A percentile compares a stretch with the other conserved stretches of the same genome.
These are phyloP conservation scores for Cladosporium sphaerospermum DNA, from an alignment of 2,329 filamentous ascomycete species.

Conservation along the genomic window DNA sequence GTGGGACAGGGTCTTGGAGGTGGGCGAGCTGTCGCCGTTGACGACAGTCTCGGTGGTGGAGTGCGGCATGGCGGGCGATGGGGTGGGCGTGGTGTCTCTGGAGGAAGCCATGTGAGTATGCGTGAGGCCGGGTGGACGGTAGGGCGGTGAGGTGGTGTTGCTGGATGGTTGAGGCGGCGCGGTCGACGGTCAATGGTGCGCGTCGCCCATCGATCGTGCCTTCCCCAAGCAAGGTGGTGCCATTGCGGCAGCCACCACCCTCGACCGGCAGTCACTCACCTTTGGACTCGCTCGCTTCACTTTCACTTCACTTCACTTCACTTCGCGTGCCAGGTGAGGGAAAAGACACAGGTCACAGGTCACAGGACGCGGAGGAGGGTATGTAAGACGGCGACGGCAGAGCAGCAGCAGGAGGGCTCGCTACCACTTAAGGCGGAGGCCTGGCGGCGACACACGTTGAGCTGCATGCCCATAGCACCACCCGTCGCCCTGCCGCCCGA, in stretches of 20 bases:
- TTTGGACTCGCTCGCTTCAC: no score
- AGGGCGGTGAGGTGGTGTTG: not conserved
- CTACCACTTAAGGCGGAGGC: not conserved
- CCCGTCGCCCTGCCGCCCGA: not conserved
- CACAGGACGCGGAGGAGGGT: not conserved
- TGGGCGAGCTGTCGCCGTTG: slow-evolving; percentile 43
- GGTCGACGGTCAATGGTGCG: no score
- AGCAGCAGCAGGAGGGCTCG: not conserved
- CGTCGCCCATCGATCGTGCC: no score
- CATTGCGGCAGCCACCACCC: no score
- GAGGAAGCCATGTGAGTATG: not conserved
- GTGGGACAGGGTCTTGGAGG: slow-evolving; percentile 52
- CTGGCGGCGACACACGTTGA: slow-evolving; percentile 5
- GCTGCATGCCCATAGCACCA: slow-evolving; percentile 7
- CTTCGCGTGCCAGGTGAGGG: no score
- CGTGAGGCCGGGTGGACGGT: not conserved
- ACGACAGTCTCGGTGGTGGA: slow-evolving; percentile 34
- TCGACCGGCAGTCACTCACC: no score
- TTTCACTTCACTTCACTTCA: no score
- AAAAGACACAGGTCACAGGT: no score
- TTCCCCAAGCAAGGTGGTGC: no score
- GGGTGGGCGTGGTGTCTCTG: not conserved
- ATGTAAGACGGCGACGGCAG: not conserved
- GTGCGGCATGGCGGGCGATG: slow-evolving; percentile 40
- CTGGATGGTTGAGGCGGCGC: not conserved